Evolutionary conservation across 139 green algal genomes (phyloP).

Genomic region (Eudorina sp.): DNA sequence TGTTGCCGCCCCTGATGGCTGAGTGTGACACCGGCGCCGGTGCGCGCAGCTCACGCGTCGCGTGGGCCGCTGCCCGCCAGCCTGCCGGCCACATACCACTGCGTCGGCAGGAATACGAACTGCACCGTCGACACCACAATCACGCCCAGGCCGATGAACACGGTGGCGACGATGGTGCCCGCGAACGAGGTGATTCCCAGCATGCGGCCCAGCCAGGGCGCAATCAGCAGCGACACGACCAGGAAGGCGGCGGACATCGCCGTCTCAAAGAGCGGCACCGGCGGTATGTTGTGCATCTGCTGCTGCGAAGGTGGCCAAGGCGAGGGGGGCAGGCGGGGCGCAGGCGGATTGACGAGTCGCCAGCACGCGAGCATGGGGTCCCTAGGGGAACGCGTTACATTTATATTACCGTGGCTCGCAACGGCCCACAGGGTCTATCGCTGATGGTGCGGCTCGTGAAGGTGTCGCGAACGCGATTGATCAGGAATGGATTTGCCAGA

Average conservation of each 20-base stretch:
- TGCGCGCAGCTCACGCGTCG: not conserved
- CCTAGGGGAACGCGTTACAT: no score
- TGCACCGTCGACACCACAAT: constrained; percentile 43
- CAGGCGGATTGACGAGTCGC: not conserved
- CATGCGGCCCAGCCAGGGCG: constrained; percentile 38
- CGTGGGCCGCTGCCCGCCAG: constrained; percentile 12
- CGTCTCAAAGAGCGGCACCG: constrained; percentile 19
- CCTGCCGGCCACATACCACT: constrained; percentile 39
- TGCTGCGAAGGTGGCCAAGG: not conserved
- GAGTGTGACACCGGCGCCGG: no score
- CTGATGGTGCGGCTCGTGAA: no score
- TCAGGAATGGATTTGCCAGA: no score
- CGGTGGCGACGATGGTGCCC: constrained; percentile 45
- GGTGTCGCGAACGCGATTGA: no score
- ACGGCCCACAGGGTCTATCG: no score
- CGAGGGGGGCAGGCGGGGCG: not conserved
- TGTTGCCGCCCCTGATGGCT: no score
- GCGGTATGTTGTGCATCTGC: not conserved
- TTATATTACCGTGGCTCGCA: no score
- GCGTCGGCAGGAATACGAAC: constrained; percentile 42
- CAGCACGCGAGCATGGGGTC: no score
- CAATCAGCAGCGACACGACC: constrained; percentile 31
- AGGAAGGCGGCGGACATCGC: constrained; percentile 26
- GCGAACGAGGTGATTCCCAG: constrained; percentile 47
- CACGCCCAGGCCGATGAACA: constrained; percentile 43